phyloP scores from a whole-genome alignment of 352 stramenopile species.

The Pythium graminicola region DNA sequence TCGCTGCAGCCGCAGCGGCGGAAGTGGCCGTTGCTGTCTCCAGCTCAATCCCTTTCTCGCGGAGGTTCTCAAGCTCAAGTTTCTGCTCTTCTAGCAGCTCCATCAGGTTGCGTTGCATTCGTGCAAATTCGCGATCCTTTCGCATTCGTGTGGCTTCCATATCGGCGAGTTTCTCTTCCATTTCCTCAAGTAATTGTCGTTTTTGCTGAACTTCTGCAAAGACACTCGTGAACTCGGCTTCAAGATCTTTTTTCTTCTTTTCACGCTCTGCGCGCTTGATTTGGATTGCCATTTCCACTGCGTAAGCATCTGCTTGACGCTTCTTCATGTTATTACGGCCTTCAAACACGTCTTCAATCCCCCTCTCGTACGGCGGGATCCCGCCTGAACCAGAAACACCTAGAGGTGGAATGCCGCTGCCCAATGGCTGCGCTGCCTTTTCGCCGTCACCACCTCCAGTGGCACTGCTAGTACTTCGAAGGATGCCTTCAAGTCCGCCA shows the following conservation, averaged over 20 bases:
- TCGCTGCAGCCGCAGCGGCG: neutral
- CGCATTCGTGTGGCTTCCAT: slow-evolving; percentile 86
- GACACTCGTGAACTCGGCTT: slow-evolving; percentile 73
- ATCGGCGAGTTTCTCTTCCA: slow-evolving; percentile 78
- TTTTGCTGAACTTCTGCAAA: slow-evolving; percentile 90
- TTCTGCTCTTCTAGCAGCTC: slow-evolving; percentile 93
- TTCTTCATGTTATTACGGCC: slow-evolving; percentile 36
- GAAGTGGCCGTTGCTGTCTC: neutral
- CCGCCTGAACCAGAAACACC: neutral
- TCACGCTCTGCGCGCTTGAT: slow-evolving; percentile 90
- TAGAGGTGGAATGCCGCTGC: slow-evolving; percentile 32
- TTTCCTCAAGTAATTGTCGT: slow-evolving; percentile 57
- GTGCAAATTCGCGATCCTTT: slow-evolving; percentile 91
- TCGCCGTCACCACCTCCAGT: slow-evolving; percentile 2
- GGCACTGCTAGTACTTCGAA: slow-evolving; percentile 21
- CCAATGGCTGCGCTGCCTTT: slow-evolving; percentile 32
- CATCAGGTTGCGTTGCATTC: slow-evolving; percentile 91
- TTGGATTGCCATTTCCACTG: slow-evolving; percentile 93
- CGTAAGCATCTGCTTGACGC: slow-evolving; percentile 91
- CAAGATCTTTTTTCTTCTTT: slow-evolving; percentile 86
- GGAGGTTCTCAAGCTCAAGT: slow-evolving; percentile 85
- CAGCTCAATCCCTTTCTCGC: slow-evolving; percentile 47
- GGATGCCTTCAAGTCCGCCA: slow-evolving; percentile 47
- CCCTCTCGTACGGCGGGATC: slow-evolving; percentile 37
- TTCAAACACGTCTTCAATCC: slow-evolving; percentile 44